Percentiles rank a stretch among this genome's conserved stretches.
phyloP scores from a whole-genome alignment of 371 early-diverging fungal species.

The Funneliformis caledonium region DNA sequence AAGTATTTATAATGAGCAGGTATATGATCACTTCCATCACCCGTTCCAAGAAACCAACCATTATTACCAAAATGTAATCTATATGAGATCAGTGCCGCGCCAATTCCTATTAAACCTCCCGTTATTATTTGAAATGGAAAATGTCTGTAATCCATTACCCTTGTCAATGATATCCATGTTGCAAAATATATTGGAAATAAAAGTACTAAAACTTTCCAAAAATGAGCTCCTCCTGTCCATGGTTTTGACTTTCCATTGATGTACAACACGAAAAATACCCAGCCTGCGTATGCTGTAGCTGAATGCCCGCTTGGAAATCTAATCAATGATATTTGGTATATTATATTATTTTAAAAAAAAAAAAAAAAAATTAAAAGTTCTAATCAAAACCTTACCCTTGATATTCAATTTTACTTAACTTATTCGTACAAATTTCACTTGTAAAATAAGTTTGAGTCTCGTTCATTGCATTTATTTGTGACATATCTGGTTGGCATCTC shows the following conservation, averaged over 20 bases:
- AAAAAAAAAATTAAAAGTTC: background rate
- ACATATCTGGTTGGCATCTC: conserved; percentile 31
- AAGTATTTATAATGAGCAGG: conserved; percentile 33
- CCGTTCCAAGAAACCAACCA: conserved; percentile 18
- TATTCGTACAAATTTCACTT: conserved; percentile 36
- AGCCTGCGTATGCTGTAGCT: conserved; percentile 40
- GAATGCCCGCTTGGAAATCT: conserved; percentile 41
- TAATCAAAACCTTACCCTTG: conserved; percentile 30
- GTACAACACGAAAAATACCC: conserved; percentile 38
- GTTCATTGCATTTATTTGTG: background rate
- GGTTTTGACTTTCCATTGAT: conserved; percentile 40
- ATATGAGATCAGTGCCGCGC: conserved; percentile 21
- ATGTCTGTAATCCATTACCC: conserved; percentile 39
- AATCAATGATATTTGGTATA: background rate
- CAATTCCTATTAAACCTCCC: conserved; percentile 36
- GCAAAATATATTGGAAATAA: conserved; percentile 34
- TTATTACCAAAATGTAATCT: conserved; percentile 33
- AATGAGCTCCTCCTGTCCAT: conserved; percentile 36
- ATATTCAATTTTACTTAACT: conserved; percentile 37
- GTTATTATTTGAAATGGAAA: conserved; percentile 40
- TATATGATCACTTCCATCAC: conserved; percentile 27
- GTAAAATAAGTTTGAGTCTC: conserved; percentile 28
- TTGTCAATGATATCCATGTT: conserved; percentile 37
- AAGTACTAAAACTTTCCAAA: conserved; percentile 36
- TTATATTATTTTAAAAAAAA: background rate